These are phyloP conservation scores for Monilinia polystroma DNA, from an alignment of 2,329 filamentous ascomycete species.

Conservation along the genomic window DNA sequence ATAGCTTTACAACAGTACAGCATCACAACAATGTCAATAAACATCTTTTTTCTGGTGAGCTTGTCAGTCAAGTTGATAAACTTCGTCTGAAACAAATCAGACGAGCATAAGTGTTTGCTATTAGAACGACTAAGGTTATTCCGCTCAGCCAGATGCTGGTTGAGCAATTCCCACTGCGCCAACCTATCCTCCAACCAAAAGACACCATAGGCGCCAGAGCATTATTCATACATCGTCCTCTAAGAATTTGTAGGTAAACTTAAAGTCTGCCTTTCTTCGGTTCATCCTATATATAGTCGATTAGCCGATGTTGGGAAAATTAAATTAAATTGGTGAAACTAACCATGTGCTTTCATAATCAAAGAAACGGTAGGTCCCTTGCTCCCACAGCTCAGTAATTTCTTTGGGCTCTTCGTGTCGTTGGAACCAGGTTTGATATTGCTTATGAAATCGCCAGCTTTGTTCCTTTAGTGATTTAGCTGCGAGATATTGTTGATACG, in stretches of 20 bases:
- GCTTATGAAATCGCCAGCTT: constrained; percentile 99
- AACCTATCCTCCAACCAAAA: constrained; percentile 70
- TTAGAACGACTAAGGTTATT: constrained; percentile 33
- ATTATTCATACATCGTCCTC: constrained; percentile 78
- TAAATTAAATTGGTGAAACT: constrained; percentile 17
- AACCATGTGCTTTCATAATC: constrained; percentile 99
- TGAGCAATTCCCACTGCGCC: constrained; percentile 57
- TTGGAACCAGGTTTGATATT: constrained; percentile 99
- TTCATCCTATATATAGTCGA: constrained; percentile 74
- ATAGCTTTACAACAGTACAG: not conserved
- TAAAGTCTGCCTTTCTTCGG: constrained; percentile 94
- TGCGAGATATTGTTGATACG: constrained; percentile 91
- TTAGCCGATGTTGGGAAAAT: constrained; percentile 7
- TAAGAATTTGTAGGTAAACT: constrained; percentile 96
- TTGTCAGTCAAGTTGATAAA: constrained; percentile 15
- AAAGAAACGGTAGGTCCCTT: constrained; percentile 98
- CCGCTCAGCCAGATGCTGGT: constrained; percentile 58
- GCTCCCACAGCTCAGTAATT: constrained; percentile 98
- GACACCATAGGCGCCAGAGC: constrained; percentile 64
- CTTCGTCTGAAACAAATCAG: constrained; percentile 28
- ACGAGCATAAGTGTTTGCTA: constrained; percentile 36
- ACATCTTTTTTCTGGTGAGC: not conserved
- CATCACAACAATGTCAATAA: constrained; percentile 14
- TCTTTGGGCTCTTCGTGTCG: constrained; percentile 97
- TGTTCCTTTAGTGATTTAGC: constrained; percentile 97